phyloP scores from a whole-genome alignment of 495 filamentous ascomycete species.

The Aspergillus egyptiacus region DNA sequence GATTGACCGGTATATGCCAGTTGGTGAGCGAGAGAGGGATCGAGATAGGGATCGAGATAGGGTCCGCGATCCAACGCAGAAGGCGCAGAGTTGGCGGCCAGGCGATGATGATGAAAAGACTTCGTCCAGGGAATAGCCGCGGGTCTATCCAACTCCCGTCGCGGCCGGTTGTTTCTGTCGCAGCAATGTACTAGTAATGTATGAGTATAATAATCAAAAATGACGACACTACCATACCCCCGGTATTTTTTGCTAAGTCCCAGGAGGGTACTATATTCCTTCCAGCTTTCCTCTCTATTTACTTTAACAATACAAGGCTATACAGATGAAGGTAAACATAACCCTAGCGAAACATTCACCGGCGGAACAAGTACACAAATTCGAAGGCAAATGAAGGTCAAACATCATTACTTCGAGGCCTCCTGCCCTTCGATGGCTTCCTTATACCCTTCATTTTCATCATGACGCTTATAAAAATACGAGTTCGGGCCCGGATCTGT shows the following conservation, averaged over 20 bases:
- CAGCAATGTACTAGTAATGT: neutral
- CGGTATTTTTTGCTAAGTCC: too few species aligned
- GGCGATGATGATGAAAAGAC: slow-evolving; percentile 18
- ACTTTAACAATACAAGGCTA: too few species aligned
- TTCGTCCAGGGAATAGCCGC: slow-evolving; percentile 15
- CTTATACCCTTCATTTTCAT: slow-evolving; percentile 51
- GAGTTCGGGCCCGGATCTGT: slow-evolving; percentile 36
- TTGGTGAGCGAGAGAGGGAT: slow-evolving; percentile 18
- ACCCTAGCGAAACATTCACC: too few species aligned
- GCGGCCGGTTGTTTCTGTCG: too few species aligned
- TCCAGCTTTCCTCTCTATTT: neutral
- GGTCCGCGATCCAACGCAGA: neutral
- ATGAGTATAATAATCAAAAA: slow-evolving; percentile 4
- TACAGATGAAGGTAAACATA: too few species aligned
- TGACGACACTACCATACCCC: too few species aligned
- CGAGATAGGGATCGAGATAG: slow-evolving; percentile 17
- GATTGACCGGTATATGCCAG: slow-evolving; percentile 52
- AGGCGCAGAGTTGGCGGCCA: slow-evolving; percentile 11
- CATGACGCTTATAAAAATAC: slow-evolving; percentile 63
- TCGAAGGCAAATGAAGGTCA: neutral
- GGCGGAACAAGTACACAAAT: neutral
- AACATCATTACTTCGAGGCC: neutral
- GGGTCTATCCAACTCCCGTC: neutral
- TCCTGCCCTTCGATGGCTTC: slow-evolving; percentile 24
- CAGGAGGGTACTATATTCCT: neutral